phyloP scores from a whole-genome alignment of 1,284 basidiomycete genomes.

The Rhodotorula sp. region DNA sequence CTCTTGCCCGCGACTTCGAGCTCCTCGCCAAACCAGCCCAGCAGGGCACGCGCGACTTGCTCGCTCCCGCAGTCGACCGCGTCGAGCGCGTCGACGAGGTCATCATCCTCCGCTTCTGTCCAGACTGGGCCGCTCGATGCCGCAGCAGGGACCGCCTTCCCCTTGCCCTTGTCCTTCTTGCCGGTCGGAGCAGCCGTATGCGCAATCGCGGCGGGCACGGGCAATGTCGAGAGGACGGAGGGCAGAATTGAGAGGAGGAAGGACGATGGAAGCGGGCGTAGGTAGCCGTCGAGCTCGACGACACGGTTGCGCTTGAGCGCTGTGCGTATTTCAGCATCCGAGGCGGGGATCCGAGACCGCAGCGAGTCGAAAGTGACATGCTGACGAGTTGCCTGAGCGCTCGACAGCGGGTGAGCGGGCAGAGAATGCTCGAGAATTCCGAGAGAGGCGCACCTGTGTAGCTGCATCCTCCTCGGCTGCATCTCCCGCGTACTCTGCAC shows the following conservation, averaged over 20 bases:
- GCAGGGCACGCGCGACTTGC: constrained; percentile 67
- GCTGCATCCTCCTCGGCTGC: background rate
- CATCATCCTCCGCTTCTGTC: constrained; percentile 35
- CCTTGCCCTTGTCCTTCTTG: background rate
- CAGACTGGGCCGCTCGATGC: no score
- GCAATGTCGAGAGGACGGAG: constrained; percentile 63
- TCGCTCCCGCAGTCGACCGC: constrained; percentile 48
- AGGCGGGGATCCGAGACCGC: constrained; percentile 34
- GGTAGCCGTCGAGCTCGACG: constrained; percentile 50
- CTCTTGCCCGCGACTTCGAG: constrained; percentile 17
- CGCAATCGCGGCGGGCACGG: constrained; percentile 55
- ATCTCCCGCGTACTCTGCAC: constrained; percentile 32
- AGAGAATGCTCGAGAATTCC: no score
- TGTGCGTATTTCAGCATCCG: constrained; percentile 26
- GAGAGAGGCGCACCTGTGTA: background rate
- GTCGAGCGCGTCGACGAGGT: constrained; percentile 62
- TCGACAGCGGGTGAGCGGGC: background rate
- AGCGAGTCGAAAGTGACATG: constrained; percentile 19
- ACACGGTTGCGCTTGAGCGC: constrained; percentile 26
- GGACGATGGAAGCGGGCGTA: constrained; percentile 67
- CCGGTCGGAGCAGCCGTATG: constrained; percentile 46
- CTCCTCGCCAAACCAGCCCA: constrained; percentile 74
- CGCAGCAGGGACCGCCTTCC: constrained; percentile 50
- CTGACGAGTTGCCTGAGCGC: background rate
- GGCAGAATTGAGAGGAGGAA: constrained; percentile 71